These are phyloP conservation scores for Phaffomyces thermotolerans DNA, from an alignment of 805 yeast genomes.

Conservation along the genomic window DNA sequence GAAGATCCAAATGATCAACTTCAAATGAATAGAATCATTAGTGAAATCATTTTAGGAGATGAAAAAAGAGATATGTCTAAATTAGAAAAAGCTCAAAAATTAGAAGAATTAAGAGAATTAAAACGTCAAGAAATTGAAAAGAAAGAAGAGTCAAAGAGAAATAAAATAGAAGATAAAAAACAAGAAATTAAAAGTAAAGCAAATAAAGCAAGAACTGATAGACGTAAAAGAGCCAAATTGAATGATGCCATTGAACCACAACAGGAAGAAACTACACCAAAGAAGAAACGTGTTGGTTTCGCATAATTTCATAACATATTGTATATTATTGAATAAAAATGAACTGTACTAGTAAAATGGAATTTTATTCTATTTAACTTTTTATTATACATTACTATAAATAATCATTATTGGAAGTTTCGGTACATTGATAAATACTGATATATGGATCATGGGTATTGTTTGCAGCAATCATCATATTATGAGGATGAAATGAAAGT, in stretches of 20 bases:
- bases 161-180: slow-evolving; percentile 69
- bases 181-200: slow-evolving; percentile 69
- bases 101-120: slow-evolving; percentile 84
- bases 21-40: slow-evolving; percentile 61
- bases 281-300: slow-evolving; percentile 42
- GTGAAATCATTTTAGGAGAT: slow-evolving; percentile 72
- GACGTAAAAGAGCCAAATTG: slow-evolving; percentile 48
- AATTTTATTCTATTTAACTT: neutral
- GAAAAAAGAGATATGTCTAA: slow-evolving; percentile 81
- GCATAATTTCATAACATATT: slow-evolving; percentile 25
- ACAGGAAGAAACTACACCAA: slow-evolving; percentile 15
- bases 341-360: too few relatives aligned
- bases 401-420: slow-evolving; percentile 12
- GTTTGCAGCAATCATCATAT: slow-evolving; percentile 86
- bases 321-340: too few relatives aligned
- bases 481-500: slow-evolving; percentile 82
- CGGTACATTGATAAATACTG: slow-evolving; percentile 51
- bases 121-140: slow-evolving; percentile 82
- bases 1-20: slow-evolving; percentile 50
- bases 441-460: slow-evolving; percentile 72
- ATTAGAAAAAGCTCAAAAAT: slow-evolving; percentile 79
- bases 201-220: slow-evolving; percentile 55
- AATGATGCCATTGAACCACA: slow-evolving; percentile 17
- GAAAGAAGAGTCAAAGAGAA: slow-evolving; percentile 64
- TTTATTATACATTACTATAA: too few relatives aligned